Base-by-base conservation (phyloP, 306 rosid genomes). In the Hylodesmum podocarpum region DNA sequence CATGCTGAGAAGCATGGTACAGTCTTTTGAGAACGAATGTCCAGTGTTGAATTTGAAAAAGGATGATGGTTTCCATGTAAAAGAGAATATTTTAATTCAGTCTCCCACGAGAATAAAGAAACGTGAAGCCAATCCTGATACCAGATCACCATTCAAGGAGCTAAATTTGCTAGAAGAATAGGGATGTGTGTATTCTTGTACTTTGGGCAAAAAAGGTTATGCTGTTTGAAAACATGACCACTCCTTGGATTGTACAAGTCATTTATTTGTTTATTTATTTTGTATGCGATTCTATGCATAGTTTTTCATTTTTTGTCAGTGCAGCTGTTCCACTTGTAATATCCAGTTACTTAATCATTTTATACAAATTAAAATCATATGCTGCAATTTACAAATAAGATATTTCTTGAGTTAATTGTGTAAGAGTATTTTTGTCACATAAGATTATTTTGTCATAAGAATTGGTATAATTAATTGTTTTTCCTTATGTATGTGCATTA, bases 141-240 rank as follows among this genome's bases (percentile, higher is more conserved):
- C 40, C 54, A 93, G 96, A 81, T 78, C 91, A 5, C 93, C 95
- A 41, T 89, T 92, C 79, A 79, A 88, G 80, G 92, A 85, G 78
- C 89, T 90, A 33, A 22, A 59, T 27, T 15, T 59, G 80, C 41
- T 63, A 41, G 46, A 77, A 34, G 41, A 67, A 19, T 54, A 66
- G 75, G 75, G 55, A 72, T 40, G 46, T 82, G 25, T 66, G 72
- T 24, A 36, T 1, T 47, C 39, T 37, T 47, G 1, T 41, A 12
- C 21, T 78, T 68, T 55, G 28, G 8, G 55, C 19, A 57, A 31
- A 41, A 41, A 55, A 53, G 10, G 72, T 73, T 69, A 58, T 71
- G 70, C 12, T 36, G 66, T 64, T 76, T 76, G 49, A 80, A 80
- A 80, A 66, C 82, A 70, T 76, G 77, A 61, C 12, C 37, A 14